A percentile compares a stretch with the other conserved stretches of the same genome.
phyloP scores from a whole-genome alignment of 2,329 filamentous ascomycete genomes.

The Thielaviopsis euricoi region DNA sequence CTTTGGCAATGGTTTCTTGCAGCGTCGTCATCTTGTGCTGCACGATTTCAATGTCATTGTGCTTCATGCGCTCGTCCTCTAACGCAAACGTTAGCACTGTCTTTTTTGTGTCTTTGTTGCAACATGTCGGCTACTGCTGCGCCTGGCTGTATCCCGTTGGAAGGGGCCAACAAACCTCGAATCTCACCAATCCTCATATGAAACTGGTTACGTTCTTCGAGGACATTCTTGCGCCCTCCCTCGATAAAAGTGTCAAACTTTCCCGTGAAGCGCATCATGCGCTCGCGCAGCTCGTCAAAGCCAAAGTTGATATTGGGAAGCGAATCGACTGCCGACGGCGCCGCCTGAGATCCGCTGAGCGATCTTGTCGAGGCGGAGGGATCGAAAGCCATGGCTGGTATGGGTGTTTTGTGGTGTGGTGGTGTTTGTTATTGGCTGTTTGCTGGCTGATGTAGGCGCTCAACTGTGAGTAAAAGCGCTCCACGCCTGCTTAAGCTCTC shows the following conservation, averaged over 20 bases:
- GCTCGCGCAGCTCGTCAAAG: slow-evolving; percentile 86
- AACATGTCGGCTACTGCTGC: no score
- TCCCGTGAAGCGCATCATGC: slow-evolving; percentile 83
- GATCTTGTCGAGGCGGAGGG: slow-evolving; percentile 49
- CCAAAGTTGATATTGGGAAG: slow-evolving; percentile 88
- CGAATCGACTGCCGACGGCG: slow-evolving; percentile 54
- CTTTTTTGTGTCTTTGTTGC: no score
- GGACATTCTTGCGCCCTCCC: slow-evolving; percentile 68
- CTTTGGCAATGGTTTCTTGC: slow-evolving; percentile 58
- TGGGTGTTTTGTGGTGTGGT: neutral
- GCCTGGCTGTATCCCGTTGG: no score
- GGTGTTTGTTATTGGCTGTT: neutral
- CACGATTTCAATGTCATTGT: slow-evolving; percentile 71
- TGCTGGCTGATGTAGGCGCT: no score
- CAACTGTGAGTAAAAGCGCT: no score
- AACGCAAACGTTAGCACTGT: slow-evolving; percentile 7
- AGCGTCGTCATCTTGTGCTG: slow-evolving; percentile 54
- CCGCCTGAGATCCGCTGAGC: slow-evolving; percentile 37
- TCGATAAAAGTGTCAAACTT: slow-evolving; percentile 93
- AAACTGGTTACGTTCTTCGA: slow-evolving; percentile 90
- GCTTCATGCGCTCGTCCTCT: slow-evolving; percentile 89
- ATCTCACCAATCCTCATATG: slow-evolving; percentile 78
- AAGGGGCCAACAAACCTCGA: slow-evolving; percentile 47
- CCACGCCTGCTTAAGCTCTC: no score
- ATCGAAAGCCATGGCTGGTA: slow-evolving; percentile 42